phyloP scores from a whole-genome alignment of 1,284 basidiomycete genomes.

The Trametes pubescens region DNA sequence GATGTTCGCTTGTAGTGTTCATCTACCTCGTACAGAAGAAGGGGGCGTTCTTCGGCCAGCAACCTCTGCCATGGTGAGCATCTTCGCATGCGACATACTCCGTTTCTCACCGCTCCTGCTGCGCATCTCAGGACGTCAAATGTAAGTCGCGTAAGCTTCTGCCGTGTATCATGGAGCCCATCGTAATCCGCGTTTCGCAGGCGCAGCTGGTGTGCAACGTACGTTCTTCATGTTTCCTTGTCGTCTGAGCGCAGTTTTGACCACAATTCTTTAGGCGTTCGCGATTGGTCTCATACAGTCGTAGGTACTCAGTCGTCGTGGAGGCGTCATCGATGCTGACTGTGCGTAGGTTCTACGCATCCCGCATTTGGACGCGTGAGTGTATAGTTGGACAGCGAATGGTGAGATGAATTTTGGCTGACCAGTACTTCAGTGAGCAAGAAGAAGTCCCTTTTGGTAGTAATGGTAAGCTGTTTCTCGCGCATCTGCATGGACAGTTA shows the following conservation, averaged over 20 bases:
- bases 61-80: conserved; percentile 20
- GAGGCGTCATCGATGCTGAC: not conserved
- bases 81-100: not conserved
- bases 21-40: conserved; percentile 16
- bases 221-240: not conserved
- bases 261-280: conserved; percentile 8
- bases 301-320: conserved; percentile 1
- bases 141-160: not conserved
- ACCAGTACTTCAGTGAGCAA: not conserved
- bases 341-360: conserved; percentile 23
- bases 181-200: conserved; percentile 1
- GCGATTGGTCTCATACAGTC: conserved; percentile 21
- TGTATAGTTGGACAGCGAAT: not conserved
- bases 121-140: conserved; percentile 17
- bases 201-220: conserved; percentile 27
- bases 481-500: too few species aligned
- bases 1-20: conserved; percentile 4
- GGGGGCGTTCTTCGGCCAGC: conserved; percentile 3
- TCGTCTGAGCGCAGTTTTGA: not conserved
- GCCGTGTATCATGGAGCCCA: not conserved
- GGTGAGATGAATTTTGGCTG: not conserved
- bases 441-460: not conserved
- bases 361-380: conserved; percentile 29
- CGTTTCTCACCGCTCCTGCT: not conserved
- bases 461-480: not conserved